Conservation (phyloP, 306 rosid genomes). For the Citrullus mucosospermus region DNA sequence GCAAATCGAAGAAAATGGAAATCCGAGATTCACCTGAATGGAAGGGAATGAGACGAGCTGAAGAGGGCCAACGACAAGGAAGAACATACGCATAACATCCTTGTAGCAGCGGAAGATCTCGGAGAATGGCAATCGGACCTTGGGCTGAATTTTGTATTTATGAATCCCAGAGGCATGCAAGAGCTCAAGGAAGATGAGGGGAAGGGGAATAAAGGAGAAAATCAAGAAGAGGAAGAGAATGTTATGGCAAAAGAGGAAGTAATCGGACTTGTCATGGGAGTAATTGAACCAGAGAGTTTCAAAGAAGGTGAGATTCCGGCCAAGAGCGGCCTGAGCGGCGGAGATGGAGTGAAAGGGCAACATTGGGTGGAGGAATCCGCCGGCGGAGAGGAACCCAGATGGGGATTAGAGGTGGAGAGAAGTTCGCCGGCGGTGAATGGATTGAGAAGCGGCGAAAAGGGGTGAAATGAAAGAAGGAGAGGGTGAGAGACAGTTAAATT, state of each 20-base stretch:
- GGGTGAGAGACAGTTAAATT: background rate
- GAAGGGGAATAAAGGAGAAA: constrained; percentile 60
- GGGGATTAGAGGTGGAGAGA: background rate
- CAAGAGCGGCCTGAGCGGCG: constrained; percentile 44
- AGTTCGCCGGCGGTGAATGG: background rate
- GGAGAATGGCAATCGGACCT: constrained; percentile 28
- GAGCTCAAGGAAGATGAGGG: constrained; percentile 36
- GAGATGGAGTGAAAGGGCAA: constrained; percentile 41
- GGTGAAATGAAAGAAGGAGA: background rate
- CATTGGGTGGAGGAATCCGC: constrained; percentile 23
- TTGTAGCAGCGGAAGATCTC: constrained; percentile 53
- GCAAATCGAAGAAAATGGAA: background rate
- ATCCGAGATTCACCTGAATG: constrained; percentile 23
- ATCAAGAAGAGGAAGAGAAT: constrained; percentile 46
- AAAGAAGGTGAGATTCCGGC: constrained; percentile 43
- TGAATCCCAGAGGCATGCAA: constrained; percentile 30
- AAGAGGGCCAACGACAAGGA: constrained; percentile 56
- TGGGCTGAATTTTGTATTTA: constrained; percentile 61
- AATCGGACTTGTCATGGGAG: constrained; percentile 57
- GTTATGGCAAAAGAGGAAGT: constrained; percentile 68
- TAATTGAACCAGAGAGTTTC: constrained; percentile 77
- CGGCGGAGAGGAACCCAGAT: background rate
- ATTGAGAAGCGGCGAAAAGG: background rate
- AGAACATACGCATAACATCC: constrained; percentile 61
- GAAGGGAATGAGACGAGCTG: constrained; percentile 71